Evolutionary conservation across 306 rosid genomes (phyloP).

Genomic region (Rosa chinensis): DNA sequence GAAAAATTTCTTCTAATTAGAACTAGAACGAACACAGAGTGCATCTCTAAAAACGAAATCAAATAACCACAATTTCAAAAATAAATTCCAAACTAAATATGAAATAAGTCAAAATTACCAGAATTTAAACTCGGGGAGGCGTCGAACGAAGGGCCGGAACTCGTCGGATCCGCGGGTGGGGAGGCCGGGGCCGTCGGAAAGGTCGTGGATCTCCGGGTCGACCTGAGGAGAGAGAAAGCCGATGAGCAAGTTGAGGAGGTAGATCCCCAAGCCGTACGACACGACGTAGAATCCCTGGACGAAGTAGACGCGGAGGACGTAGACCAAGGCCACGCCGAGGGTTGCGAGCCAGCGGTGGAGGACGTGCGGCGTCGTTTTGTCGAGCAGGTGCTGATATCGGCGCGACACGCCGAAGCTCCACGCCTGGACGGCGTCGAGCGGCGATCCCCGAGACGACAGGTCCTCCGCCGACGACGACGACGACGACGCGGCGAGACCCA

Average conservation of each 20-base stretch:
- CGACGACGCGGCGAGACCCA: conserved; percentile 23
- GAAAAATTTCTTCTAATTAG: not conserved
- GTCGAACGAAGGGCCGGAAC: conserved; percentile 95
- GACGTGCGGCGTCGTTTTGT: conserved; percentile 68
- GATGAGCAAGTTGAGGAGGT: conserved; percentile 82
- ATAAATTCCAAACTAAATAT: not conserved
- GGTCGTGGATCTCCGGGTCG: conserved; percentile 75
- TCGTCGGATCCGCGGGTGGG: conserved; percentile 81
- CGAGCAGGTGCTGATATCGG: conserved; percentile 78
- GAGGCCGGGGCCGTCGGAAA: conserved; percentile 70
- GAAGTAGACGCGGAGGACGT: conserved; percentile 70
- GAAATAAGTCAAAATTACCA: conserved; percentile 39
- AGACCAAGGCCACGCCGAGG: conserved; percentile 44
- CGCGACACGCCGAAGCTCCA: conserved; percentile 56
- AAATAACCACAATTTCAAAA: not conserved
- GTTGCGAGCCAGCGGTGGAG: conserved; percentile 70
- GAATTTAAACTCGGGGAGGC: conserved; percentile 95
- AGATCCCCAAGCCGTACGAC: conserved; percentile 87
- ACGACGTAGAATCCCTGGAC: conserved; percentile 88
- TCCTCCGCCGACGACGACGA: conserved; percentile 13
- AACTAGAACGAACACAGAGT: not conserved
- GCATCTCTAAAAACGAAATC: too few relatives aligned
- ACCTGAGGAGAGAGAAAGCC: conserved; percentile 96
- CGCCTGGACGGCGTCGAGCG: conserved; percentile 46
- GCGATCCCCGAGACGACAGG: conserved; percentile 10